Percentiles rank a stretch among this genome's conserved stretches.
These are phyloP conservation scores for Eleusine coracana DNA, from an alignment of 176 grass and related monocot species.

Conservation along the genomic window DNA sequence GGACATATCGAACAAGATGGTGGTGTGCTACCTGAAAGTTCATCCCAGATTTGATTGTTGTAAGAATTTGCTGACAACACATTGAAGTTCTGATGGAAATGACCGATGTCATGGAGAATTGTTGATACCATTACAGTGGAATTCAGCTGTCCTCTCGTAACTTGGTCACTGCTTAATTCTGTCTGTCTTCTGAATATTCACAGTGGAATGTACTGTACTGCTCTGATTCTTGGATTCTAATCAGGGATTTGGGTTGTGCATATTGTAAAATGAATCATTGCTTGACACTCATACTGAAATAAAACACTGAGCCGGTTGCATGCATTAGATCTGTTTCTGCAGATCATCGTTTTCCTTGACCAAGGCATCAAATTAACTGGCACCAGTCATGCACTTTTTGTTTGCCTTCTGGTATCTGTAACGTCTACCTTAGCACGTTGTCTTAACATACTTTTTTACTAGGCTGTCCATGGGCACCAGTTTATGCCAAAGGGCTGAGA, in stretches of 20 bases:
- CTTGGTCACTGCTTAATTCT: not conserved
- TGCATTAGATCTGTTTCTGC: not conserved
- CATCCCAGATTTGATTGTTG: not conserved
- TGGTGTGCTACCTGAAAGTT: not conserved
- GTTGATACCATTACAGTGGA: not conserved
- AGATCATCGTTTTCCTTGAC: constrained; percentile 14
- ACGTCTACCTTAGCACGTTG: not conserved
- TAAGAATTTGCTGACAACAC: constrained; percentile 24
- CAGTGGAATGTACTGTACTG: not conserved
- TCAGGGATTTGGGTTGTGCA: not conserved
- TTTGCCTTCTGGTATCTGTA: not conserved
- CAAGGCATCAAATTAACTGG: constrained; percentile 7
- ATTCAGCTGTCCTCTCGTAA: not conserved
- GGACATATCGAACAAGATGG: not conserved
- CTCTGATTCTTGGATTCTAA: not conserved
- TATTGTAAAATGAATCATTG: not conserved
- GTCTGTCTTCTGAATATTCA: constrained; percentile 17
- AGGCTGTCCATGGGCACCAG: not conserved
- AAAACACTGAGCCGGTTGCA: constrained; percentile 26
- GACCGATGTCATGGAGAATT: not conserved
- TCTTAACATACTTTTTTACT: not conserved
- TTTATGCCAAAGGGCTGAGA: not conserved
- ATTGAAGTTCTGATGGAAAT: not conserved
- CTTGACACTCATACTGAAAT: not conserved
- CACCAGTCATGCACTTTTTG: not conserved